A percentile compares a stretch with the other conserved stretches of the same genome.
These are phyloP conservation scores for Helicocarpus griseus DNA, from an alignment of 2,329 filamentous ascomycete species.

Conservation along the genomic window DNA sequence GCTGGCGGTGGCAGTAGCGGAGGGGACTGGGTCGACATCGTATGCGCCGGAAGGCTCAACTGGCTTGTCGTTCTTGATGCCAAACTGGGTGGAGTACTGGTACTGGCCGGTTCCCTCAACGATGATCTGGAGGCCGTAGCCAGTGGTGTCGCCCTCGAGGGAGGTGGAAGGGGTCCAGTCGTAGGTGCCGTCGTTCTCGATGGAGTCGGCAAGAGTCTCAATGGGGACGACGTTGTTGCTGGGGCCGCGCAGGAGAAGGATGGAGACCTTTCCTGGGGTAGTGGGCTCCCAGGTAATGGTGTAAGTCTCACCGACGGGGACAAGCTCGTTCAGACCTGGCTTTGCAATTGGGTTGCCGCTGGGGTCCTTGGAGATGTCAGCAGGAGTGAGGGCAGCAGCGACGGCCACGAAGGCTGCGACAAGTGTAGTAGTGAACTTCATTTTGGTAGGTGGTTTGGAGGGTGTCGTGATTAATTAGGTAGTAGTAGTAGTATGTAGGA, in stretches of 20 bases:
- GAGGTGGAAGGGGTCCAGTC: slow-evolving; percentile 43
- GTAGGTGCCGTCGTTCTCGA: slow-evolving; percentile 48
- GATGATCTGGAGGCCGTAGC: slow-evolving; percentile 54
- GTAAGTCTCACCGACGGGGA: slow-evolving; percentile 47
- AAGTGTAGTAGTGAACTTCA: slow-evolving; percentile 31
- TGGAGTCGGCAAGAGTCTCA: slow-evolving; percentile 42
- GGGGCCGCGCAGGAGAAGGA: slow-evolving; percentile 52
- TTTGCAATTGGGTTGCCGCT: slow-evolving; percentile 46
- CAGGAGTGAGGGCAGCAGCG: slow-evolving; percentile 27
- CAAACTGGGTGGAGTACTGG: slow-evolving; percentile 55
- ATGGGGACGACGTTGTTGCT: slow-evolving; percentile 44
- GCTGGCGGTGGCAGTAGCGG: slow-evolving; percentile 8
- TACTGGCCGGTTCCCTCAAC: slow-evolving; percentile 50
- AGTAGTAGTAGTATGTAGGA: not conserved
- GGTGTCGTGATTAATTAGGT: not conserved
- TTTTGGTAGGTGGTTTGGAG: slow-evolving; percentile 16
- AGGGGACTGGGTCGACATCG: slow-evolving; percentile 5
- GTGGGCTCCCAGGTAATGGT: slow-evolving; percentile 48
- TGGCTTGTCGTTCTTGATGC: slow-evolving; percentile 34
- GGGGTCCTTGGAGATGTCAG: slow-evolving; percentile 27
- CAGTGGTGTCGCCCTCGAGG: slow-evolving; percentile 40
- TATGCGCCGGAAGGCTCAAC: not conserved
- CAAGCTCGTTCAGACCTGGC: slow-evolving; percentile 43
- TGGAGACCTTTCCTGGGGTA: slow-evolving; percentile 36
- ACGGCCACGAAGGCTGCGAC: slow-evolving; percentile 30